phyloP scores from a whole-genome alignment of 176 grass and related monocot species.

The Cenchrus fungigraminus region DNA sequence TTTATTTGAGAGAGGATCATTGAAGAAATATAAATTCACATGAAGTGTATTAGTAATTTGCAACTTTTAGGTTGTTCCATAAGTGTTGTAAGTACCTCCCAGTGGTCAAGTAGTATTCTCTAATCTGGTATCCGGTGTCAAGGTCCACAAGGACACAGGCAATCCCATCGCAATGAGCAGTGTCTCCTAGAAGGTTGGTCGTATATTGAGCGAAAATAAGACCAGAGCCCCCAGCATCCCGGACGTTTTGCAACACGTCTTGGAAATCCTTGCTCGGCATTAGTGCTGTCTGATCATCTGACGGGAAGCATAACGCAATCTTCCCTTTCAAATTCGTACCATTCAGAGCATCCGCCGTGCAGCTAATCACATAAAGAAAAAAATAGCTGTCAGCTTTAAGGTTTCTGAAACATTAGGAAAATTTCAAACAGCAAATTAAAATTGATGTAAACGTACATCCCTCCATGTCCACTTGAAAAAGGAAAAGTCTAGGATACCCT shows the following conservation, averaged over 20 bases:
- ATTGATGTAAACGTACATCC: too few relatives aligned
- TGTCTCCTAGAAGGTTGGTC: rapidly evolving
- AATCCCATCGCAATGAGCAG: neutral
- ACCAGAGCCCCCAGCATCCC: neutral
- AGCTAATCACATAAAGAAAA: neutral
- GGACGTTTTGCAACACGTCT: neutral
- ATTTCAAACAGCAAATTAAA: too few relatives aligned
- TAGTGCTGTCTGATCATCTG: too few relatives aligned
- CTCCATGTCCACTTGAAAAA: too few relatives aligned
- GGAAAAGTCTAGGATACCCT: too few relatives aligned
- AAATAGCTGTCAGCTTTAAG: too few relatives aligned
- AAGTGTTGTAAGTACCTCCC: too few relatives aligned
- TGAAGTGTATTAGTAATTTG: too few relatives aligned
- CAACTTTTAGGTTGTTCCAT: too few relatives aligned
- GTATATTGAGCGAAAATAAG: conserved; percentile 26
- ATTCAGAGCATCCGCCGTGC: neutral
- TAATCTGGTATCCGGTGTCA: neutral
- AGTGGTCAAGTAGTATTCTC: too few relatives aligned
- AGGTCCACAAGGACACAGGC: conserved; percentile 39
- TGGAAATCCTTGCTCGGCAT: rapidly evolving
- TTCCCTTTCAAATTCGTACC: neutral
- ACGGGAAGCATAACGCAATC: neutral
- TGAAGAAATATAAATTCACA: too few relatives aligned
- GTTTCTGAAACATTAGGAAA: too few relatives aligned
- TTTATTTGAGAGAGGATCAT: neutral